phyloP scores from a whole-genome alignment of 2,329 filamentous ascomycete genomes.

The Cytospora leucostoma region DNA sequence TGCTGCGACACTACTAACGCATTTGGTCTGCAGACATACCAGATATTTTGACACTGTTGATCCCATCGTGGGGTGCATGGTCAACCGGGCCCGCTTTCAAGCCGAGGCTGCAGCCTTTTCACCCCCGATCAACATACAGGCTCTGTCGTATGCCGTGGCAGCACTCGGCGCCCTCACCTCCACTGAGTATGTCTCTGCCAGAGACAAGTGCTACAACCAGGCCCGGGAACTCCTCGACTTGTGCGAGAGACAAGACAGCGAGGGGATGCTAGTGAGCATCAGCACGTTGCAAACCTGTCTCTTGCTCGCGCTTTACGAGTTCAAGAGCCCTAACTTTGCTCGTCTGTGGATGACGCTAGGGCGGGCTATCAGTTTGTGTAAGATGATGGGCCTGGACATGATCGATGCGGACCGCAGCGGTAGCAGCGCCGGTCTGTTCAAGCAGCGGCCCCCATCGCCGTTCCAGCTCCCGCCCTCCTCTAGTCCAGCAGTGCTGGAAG shows the following conservation, averaged over 20 bases:
- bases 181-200: conserved; percentile 32
- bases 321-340: background rate
- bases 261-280: background rate
- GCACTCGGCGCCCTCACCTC: conserved; percentile 32
- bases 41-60: conserved; percentile 22
- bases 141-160: conserved; percentile 5
- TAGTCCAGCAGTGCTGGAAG: background rate
- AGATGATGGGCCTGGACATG: conserved; percentile 4
- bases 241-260: background rate
- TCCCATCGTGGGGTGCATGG: background rate
- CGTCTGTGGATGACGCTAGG: conserved; percentile 3
- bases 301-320: conserved; percentile 1
- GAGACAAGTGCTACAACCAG: background rate
- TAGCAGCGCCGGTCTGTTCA: too few relatives aligned
- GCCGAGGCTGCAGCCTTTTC: too few relatives aligned
- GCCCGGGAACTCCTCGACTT: background rate
- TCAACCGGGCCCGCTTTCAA: too few relatives aligned
- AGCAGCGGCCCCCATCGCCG: background rate
- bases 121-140: background rate
- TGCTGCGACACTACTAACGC: background rate
- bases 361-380: background rate
- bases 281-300: conserved; percentile 1
- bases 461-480: background rate
- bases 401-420: background rate
- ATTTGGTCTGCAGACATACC: conserved; percentile 14